Evolutionary conservation across 495 filamentous ascomycete genomes (phyloP), one percentile per base, ranked within the genome.

Genomic region (Parachaetomium inaequale): DNA sequence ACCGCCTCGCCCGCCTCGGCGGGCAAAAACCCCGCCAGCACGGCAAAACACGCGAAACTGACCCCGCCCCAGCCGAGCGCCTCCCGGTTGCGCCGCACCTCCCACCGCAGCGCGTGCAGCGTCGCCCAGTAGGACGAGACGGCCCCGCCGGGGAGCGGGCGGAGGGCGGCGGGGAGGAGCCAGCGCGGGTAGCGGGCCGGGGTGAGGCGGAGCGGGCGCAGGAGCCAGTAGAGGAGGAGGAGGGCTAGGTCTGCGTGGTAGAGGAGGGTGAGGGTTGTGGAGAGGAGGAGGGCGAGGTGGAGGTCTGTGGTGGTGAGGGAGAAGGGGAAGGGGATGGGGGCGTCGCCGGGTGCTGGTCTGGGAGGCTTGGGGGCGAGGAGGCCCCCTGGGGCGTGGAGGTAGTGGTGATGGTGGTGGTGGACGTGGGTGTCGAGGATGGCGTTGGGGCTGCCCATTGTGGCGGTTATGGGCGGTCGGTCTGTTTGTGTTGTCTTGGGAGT

Each of bases 101-200:
- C 28, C 17, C 17, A 32, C 25, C 29, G n/a, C 10, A 58, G 55
- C n/a, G 26, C 42, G 40, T 58, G 55, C 25, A 58, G 42, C 14
- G 57, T 51, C 7, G 57, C 32, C 28, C 55, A 46, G 40, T 58
- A 58, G 38, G 42, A 29, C 15, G 55, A 47, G 17, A 6, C 15
- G 42, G 6, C 4, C 23, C 38, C 54, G 36, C 14, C 8, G 26
- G 1, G 34, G 0, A n/a, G 50, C 2, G 25, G 34, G 36, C 10
- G 10, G 25, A 21, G 26, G 23, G 23, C 56, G 21, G 42, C 23
- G 47, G 14, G 56, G 23, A 52, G 15, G 14, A 32, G 49, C 11
- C 10, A n/a, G 23, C 3, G 2, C 1, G 14, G 7, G 55, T 7
- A 11, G n/a, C 17, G 23, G 8, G n/a, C 10, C 7, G 19, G 15